Evolutionary conservation across 306 rosid genomes (phyloP), one percentile per base, ranked within the genome.

Genomic region (Citrullus mucosospermus): DNA sequence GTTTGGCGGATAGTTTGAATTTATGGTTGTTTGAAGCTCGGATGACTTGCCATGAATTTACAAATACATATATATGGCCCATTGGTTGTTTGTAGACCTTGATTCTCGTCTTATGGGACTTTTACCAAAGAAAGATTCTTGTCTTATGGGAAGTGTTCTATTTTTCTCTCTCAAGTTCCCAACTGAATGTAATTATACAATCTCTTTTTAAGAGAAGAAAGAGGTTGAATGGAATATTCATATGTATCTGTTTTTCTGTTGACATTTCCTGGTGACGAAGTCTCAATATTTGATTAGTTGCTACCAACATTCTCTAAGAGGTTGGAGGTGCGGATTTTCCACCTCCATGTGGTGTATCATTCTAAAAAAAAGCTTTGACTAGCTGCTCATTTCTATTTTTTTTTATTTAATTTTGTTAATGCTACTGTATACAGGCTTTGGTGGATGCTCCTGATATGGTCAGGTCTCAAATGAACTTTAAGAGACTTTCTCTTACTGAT

Each of bases 401-500:
- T 50, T 13, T 13, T 2, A 32, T 2, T 2, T 2, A 32, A 13
- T 78, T 53, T 58, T 34, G 65, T 43, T 54, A 55, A 78, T 68
- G 54, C 51, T 17, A 32, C 55, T 5, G 41, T 36, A 15, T 5
- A 16, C 75, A 94, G 97, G 98, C 97, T 34, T 92, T 94, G 41
- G 97, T 94, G 1, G 97, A 94, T 83, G 84, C 97, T 10, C 98
- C 97, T 18, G 96, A 92, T 18, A 89, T 86, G 91, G 98, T 83
- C 57, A 88, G 98, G 44, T 76, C 91, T 7, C 95, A 85, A 38
- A 81, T 90, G 87, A 94, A 94, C 41, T 90, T 94, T 79, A 94
- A 94, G 91, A 94, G 98, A 79, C 93, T 94, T 48, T 90, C 97
- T 1, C 89, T 94, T 18, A 94, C 98, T 0, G 98, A 94, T 80